These are phyloP conservation scores for Ruellia speciosa DNA, from an alignment of 305 asterid species.

Conservation along the genomic window DNA sequence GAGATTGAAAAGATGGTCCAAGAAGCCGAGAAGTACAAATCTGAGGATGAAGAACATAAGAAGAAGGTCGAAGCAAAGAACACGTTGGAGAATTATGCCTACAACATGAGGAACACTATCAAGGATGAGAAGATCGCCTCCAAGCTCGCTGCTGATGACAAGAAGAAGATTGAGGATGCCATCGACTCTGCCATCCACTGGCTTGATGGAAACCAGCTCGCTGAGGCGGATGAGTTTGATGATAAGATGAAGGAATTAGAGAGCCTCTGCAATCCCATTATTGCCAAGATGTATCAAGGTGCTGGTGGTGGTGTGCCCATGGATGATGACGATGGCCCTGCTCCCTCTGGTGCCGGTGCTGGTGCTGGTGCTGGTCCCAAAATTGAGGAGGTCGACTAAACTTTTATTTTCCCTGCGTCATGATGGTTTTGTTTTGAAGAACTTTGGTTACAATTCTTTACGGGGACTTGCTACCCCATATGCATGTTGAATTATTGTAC, in stretches of 20 bases:
- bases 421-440: no score
- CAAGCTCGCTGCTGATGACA: conserved; percentile 49
- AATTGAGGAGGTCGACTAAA: conserved; percentile 56
- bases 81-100: conserved; percentile 63
- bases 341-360: conserved; percentile 24
- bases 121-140: conserved; percentile 77
- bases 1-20: conserved; percentile 80
- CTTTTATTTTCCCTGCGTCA: background rate
- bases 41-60: conserved; percentile 80
- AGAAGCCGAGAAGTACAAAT: conserved; percentile 74
- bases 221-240: conserved; percentile 61
- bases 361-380: conserved; percentile 41
- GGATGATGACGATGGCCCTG: conserved; percentile 46
- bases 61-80: conserved; percentile 77
- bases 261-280: conserved; percentile 68
- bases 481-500: no score
- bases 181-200: conserved; percentile 52
- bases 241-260: conserved; percentile 85
- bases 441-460: no score
- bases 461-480: no score
- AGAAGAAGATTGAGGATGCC: conserved; percentile 70
- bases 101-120: conserved; percentile 85
- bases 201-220: conserved; percentile 66
- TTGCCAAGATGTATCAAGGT: conserved; percentile 66
- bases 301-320: conserved; percentile 48